A percentile compares a stretch with the other conserved stretches of the same genome.
Conservation (phyloP, 257 asterid genomes). For the Przewalskia tangutica region DNA sequence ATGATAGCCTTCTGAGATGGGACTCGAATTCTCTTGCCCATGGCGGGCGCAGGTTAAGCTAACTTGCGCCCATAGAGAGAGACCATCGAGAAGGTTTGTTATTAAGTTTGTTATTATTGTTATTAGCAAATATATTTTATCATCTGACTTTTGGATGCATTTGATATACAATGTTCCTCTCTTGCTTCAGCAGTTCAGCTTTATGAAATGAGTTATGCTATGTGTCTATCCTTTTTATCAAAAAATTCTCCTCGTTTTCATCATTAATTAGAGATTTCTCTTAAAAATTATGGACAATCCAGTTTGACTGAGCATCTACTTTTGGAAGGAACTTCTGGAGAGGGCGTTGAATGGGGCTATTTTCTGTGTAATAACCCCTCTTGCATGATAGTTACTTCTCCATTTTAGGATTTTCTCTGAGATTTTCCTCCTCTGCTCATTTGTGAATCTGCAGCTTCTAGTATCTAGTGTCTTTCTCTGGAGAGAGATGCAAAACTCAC, state of each 20-base stretch:
- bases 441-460: constrained; percentile 53
- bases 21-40: no score
- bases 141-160: neutral
- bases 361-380: neutral
- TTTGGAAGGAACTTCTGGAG: neutral
- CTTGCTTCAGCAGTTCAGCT: neutral
- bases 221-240: neutral
- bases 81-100: no score
- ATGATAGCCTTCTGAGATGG: no score
- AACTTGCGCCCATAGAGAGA: no score
- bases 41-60: no score
- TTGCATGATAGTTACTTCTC: neutral
- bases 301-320: neutral
- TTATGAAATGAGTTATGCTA: neutral
- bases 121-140: neutral
- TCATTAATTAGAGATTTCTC: neutral
- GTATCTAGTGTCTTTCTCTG: constrained; percentile 74
- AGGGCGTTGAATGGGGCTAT: neutral
- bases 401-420: neutral
- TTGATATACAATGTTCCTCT: neutral
- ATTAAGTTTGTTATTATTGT: no score
- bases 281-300: neutral
- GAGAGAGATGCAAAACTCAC: constrained; percentile 56
- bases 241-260: neutral
- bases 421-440: neutral